Evolutionary conservation across 495 filamentous ascomycete genomes (phyloP), one percentile per base, ranked within the genome.

Genomic region (Sphaerosporella brunnea): DNA sequence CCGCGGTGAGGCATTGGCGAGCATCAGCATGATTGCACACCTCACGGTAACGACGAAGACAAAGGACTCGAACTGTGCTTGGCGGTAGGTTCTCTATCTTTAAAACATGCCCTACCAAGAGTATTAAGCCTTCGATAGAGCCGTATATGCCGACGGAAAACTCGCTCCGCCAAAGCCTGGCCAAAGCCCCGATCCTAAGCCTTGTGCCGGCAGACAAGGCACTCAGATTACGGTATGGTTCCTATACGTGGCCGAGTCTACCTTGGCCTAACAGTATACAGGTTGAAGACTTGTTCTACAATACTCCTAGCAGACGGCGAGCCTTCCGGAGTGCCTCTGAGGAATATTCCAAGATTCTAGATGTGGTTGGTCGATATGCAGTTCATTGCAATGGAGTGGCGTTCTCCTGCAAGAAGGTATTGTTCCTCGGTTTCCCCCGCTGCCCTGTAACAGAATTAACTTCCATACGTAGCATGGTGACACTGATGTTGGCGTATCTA

Each of bases 11-110:
- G 92, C 92, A 9, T 65, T 99, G 54, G 92, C 92, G 9, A 95
- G 88, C 69, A 99, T 99, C 62, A 96, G 90, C 59, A 90, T 97
- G 65, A 95, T 96, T 52, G 86, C 92, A 40, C 92, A 96, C 66
- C 71, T 99, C 23, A 84, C 80, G 1, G 82, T 99, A 23, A 95
- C 88, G 9, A 96, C 92, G 1, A 92, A 82, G 64, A 96, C 87
- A 8, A 79, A 80, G 32, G 79, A 87, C 37, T 93, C 86, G 1
- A 79, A 74, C 61, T 85, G 83, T 64, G 90, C 92, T 11, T 99
- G 80, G 80, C 75, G 70, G 52, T 57, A 50, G 24, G 13, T 24
- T 20, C 45, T 20, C 25, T 23, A 24, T 28, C 40, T 56, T 11
- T 9, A 44, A 24, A 15, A 51, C 34, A 36, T 28, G 24, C 26